Base-by-base conservation (phyloP, 1,139 yeast species). In the Kurtzmaniella quercitrusa region DNA sequence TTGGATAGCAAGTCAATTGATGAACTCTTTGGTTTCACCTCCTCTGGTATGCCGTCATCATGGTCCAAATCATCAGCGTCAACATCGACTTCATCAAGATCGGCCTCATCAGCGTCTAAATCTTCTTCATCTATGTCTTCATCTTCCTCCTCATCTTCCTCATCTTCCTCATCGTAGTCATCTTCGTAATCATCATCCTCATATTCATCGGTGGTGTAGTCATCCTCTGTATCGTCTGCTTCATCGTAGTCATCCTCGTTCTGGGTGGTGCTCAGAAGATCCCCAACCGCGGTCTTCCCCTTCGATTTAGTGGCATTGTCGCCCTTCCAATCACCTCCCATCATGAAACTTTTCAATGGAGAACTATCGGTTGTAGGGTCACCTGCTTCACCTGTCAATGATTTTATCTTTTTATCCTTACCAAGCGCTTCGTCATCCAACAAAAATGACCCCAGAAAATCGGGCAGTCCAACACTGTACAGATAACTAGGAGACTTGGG, bases 281-380 rank as follows among this genome's bases (percentile, higher is more conserved):
- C 31, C 5, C 14, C 14, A 3, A 10, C 14, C 10, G 4, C 14
- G 10, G 31, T 4, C 31, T 27, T 10, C 12, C 5, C 31, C 12
- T 27, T 27, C 12, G 12, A 10, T 27, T 27, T 62, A 15, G 62
- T 65, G 9, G 60, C 62, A 15, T 60, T 64, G 11, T 60, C 60
- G 1, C 59, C 62, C 31, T 65, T 68, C 34, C 65, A 60, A 37
- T 60, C 60, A 18, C 47, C 49, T 23, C 51, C 6, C 52, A 57
- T 57, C 76, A 71, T 72, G 48, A 72, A 70, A 41, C 62, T 68
- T 46, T 71, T 72, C 42, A 73, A 57, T 10, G 77, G 77, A 2
- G 75, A 69, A 0, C 75, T 56, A 48, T 36, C 14, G 4, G n/a
- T 9, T 2, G 38, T 18, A 12, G 17, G 8, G 12, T 15, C 10